phyloP scores from a whole-genome alignment of 345 rosid genomes.

The Erodium maritimum region DNA sequence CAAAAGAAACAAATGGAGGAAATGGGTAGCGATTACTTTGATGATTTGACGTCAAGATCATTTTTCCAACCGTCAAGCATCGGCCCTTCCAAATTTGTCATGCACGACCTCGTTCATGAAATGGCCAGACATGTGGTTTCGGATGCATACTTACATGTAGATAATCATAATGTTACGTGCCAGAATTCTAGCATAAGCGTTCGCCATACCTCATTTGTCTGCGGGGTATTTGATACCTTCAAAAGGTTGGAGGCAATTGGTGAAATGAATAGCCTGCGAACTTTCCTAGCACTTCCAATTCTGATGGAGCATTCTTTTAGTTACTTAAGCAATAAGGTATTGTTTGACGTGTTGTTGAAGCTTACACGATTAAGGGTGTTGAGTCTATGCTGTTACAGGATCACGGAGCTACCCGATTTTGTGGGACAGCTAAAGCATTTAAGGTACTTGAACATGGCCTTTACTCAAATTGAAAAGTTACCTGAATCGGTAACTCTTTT shows the following conservation, averaged over 20 bases:
- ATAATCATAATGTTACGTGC: no score
- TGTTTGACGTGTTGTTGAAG: conserved; percentile 4
- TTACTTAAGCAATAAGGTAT: background rate
- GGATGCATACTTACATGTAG: background rate
- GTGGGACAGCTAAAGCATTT: conserved; percentile 9
- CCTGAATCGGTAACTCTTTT: conserved; percentile 12
- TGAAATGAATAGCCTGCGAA: conserved; percentile 4
- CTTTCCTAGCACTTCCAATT: no score
- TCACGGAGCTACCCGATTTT: conserved; percentile 5
- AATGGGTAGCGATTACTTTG: conserved; percentile 16
- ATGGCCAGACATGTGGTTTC: conserved; percentile 14
- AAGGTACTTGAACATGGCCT: conserved; percentile 10
- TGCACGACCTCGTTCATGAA: conserved; percentile 25
- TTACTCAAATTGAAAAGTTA: conserved; percentile 2
- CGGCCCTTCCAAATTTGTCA: conserved; percentile 3
- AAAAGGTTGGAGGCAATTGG: conserved; percentile 4
- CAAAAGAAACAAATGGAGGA: conserved; percentile 1
- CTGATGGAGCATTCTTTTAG: no score
- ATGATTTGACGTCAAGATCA: conserved; percentile 13
- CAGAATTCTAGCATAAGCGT: no score
- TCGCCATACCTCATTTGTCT: conserved; percentile 7
- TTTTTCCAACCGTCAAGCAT: conserved; percentile 16
- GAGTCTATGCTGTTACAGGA: conserved; percentile 8
- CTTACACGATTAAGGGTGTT: conserved; percentile 10
- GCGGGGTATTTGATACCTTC: background rate